phyloP scores from a whole-genome alignment of 2,329 filamentous ascomycete genomes.

The Parastagonospora avenae region DNA sequence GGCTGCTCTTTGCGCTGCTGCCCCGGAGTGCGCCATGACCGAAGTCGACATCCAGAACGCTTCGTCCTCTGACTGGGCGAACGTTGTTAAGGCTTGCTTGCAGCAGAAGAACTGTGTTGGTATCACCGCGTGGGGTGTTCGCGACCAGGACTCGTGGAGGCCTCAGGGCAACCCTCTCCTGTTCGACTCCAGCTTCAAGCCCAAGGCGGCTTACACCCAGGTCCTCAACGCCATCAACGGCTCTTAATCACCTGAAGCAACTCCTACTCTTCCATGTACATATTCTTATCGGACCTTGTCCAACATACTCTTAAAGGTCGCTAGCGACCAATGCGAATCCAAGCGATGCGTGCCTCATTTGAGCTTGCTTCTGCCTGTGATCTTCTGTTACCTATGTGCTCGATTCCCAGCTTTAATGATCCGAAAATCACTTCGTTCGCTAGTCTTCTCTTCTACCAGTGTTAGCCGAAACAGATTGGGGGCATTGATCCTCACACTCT shows the following conservation, averaged over 20 bases:
- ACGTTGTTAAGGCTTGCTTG: slow-evolving; percentile 64
- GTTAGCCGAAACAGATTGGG: slow-evolving; percentile 39
- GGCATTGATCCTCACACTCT: slow-evolving; percentile 37
- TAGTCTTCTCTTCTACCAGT: slow-evolving; percentile 35
- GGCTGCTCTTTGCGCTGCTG: slow-evolving; percentile 59
- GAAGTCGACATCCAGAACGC: slow-evolving; percentile 71
- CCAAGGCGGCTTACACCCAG: slow-evolving; percentile 50
- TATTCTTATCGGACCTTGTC: slow-evolving; percentile 2
- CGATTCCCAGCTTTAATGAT: slow-evolving; percentile 34
- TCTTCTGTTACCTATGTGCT: slow-evolving; percentile 18
- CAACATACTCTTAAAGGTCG: not conserved
- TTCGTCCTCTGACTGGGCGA: slow-evolving; percentile 62
- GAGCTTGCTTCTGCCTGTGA: slow-evolving; percentile 16
- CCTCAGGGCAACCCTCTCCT: slow-evolving; percentile 49
- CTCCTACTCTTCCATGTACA: slow-evolving; percentile 2
- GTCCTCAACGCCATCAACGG: slow-evolving; percentile 29
- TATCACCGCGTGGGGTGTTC: slow-evolving; percentile 67
- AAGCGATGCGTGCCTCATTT: slow-evolving; percentile 3
- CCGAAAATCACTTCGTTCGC: slow-evolving; percentile 22
- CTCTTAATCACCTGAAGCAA: slow-evolving; percentile 6
- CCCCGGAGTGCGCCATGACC: slow-evolving; percentile 67
- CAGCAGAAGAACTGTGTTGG: slow-evolving; percentile 66
- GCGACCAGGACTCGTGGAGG: slow-evolving; percentile 55
- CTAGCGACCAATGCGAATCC: not conserved
- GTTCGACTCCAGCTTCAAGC: slow-evolving; percentile 51